Evolutionary conservation across 2,329 filamentous ascomycete genomes (phyloP).

Genomic region (Trichoderma atroviride): DNA sequence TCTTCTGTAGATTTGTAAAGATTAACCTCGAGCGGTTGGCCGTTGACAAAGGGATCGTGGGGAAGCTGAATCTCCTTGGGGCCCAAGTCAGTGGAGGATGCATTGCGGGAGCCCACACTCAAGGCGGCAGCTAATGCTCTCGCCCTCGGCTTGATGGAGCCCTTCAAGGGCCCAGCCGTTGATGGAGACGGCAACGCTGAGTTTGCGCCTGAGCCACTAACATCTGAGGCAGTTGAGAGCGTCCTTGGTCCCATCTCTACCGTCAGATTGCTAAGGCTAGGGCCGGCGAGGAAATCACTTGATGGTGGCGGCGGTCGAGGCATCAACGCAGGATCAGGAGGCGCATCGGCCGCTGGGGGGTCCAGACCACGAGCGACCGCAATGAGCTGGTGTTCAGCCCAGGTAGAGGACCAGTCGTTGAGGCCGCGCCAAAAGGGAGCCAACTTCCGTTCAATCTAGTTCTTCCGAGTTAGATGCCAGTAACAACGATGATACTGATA

Average conservation of each 20-base stretch:
- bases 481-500: not conserved
- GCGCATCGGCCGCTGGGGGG: slow-evolving; percentile 81
- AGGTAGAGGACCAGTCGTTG: slow-evolving; percentile 83
- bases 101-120: slow-evolving; percentile 72
- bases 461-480: slow-evolving; percentile 27
- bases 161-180: slow-evolving; percentile 42
- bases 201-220: slow-evolving; percentile 60
- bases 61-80: slow-evolving; percentile 81
- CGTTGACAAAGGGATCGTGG: slow-evolving; percentile 85
- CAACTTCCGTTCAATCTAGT: slow-evolving; percentile 84
- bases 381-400: slow-evolving; percentile 95
- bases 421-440: slow-evolving; percentile 96
- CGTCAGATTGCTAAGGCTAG: slow-evolving; percentile 70
- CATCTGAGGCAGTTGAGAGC: slow-evolving; percentile 77
- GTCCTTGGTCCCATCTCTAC: slow-evolving; percentile 79
- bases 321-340: slow-evolving; percentile 69
- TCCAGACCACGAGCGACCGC: slow-evolving; percentile 83
- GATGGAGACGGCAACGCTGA: slow-evolving; percentile 59
- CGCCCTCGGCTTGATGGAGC: slow-evolving; percentile 76
- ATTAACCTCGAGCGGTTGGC: slow-evolving; percentile 89
- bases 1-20: slow-evolving; percentile 89
- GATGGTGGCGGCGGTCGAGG: slow-evolving; percentile 50
- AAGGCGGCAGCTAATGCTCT: slow-evolving; percentile 87
- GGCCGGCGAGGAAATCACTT: slow-evolving; percentile 48
- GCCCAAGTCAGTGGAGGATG: slow-evolving; percentile 69